Evolutionary conservation across 2,329 filamentous ascomycete genomes (phyloP).

Genomic region (Penicillium palitans): DNA sequence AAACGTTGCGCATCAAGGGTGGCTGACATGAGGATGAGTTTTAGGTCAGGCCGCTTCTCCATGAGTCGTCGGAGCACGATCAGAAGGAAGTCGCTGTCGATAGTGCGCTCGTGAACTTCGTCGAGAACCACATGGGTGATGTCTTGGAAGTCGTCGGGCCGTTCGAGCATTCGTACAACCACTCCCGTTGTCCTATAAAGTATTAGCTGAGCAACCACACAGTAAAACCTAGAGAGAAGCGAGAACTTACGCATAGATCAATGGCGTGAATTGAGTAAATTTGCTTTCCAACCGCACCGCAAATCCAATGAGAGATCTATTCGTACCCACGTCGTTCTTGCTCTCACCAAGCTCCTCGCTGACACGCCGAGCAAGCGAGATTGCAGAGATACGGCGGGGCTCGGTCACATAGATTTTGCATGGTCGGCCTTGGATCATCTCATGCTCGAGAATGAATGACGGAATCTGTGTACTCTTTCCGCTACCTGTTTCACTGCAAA

Average conservation of each 20-base stretch:
- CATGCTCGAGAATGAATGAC: conserved; percentile 85
- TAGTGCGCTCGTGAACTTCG: conserved; percentile 93
- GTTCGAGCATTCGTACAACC: conserved; percentile 96
- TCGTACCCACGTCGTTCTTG: conserved; percentile 76
- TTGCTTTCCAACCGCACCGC: conserved; percentile 92
- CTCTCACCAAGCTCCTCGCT: conserved; percentile 92
- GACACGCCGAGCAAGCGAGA: conserved; percentile 87
- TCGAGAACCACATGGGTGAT: conserved; percentile 95
- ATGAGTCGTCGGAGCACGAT: conserved; percentile 87
- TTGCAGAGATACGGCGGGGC: conserved; percentile 90
- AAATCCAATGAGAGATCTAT: conserved; percentile 84
- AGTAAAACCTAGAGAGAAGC: background rate
- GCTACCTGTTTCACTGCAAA: conserved; percentile 95
- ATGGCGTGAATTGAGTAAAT: conserved; percentile 73
- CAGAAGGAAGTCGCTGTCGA: conserved; percentile 93
- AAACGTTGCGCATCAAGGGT: conserved; percentile 92
- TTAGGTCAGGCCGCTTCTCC: conserved; percentile 73
- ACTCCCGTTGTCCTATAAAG: conserved; percentile 66
- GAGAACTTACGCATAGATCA: conserved; percentile 76
- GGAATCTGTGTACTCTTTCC: conserved; percentile 99
- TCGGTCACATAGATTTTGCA: conserved; percentile 97
- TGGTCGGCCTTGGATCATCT: conserved; percentile 73
- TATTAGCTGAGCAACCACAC: conserved; percentile 3
- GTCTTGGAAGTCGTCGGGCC: conserved; percentile 79
- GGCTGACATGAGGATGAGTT: conserved; percentile 95